A percentile compares a stretch with the other conserved stretches of the same genome.
Conservation (phyloP, 305 asterid genomes). For the Petunia hybrid region DNA sequence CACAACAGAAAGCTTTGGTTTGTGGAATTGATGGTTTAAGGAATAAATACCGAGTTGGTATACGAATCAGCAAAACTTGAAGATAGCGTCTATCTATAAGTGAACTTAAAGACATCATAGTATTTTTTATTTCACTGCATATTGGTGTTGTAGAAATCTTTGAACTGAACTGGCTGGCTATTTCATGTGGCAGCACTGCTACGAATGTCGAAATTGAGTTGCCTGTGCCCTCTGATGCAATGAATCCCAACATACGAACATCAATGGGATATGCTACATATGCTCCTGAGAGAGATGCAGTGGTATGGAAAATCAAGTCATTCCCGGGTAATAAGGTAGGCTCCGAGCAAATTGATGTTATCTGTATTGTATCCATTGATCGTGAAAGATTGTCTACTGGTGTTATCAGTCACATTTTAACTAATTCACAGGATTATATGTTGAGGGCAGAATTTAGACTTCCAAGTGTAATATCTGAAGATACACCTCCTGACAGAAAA, state of each 20-base stretch:
- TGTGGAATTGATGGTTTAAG: too few relatives aligned
- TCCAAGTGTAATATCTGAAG: constrained; percentile 92
- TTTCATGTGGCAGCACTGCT: constrained; percentile 75
- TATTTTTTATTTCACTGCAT: background rate
- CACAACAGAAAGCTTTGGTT: background rate
- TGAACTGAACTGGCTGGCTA: constrained; percentile 32
- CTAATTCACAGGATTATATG: constrained; percentile 76
- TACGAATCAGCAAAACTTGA: too few relatives aligned
- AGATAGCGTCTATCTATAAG: too few relatives aligned
- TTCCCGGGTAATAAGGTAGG: constrained; percentile 95
- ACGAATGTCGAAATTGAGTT: constrained; percentile 92
- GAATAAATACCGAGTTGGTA: too few relatives aligned
- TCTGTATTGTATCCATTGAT: background rate
- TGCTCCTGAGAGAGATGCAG: constrained; percentile 91
- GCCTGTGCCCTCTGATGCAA: constrained; percentile 94
- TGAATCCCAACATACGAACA: constrained; percentile 86
- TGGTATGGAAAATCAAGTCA: constrained; percentile 93
- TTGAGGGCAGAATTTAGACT: constrained; percentile 91
- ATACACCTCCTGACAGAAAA: constrained; percentile 80
- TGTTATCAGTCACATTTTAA: background rate
- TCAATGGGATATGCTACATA: constrained; percentile 94
- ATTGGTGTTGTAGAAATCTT: background rate
- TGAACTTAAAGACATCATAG: background rate
- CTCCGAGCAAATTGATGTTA: constrained; percentile 26
- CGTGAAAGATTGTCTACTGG: constrained; percentile 8